A percentile compares a stretch with the other conserved stretches of the same genome.
phyloP scores from a whole-genome alignment of 176 grass and related monocot species.

The Rhynchospora tenuis region DNA sequence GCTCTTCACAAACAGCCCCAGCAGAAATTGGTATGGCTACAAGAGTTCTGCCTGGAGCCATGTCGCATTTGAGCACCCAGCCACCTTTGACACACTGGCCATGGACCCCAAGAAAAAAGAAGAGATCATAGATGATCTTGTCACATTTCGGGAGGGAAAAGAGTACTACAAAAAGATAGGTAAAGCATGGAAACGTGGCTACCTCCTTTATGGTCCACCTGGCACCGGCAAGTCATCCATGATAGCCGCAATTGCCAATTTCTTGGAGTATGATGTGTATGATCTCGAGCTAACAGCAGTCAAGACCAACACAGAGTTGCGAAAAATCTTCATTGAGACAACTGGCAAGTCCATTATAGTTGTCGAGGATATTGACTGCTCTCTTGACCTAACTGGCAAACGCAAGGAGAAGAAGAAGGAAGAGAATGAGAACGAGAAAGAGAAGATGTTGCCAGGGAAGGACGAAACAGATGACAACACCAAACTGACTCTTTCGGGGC shows the following conservation, averaged over 20 bases:
- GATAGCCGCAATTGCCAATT: conserved; percentile 72
- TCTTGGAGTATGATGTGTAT: conserved; percentile 61
- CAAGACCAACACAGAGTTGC: conserved; percentile 60
- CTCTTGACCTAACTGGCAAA: conserved; percentile 54
- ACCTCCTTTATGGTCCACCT: conserved; percentile 32
- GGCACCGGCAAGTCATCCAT: conserved; percentile 83
- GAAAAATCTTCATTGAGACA: conserved; percentile 74
- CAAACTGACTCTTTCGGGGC: conserved; percentile 37
- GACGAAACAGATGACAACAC: background rate
- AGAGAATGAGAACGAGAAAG: background rate
- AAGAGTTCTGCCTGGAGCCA: conserved; percentile 36
- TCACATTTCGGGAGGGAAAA: conserved; percentile 41
- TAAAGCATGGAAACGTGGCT: conserved; percentile 60
- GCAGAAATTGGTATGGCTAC: conserved; percentile 7
- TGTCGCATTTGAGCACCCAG: conserved; percentile 60
- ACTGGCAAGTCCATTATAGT: conserved; percentile 67
- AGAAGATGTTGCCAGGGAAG: background rate
- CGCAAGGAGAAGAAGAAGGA: conserved; percentile 38
- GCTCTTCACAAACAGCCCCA: conserved; percentile 69
- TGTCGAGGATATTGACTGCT: conserved; percentile 69
- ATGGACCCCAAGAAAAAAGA: conserved; percentile 49
- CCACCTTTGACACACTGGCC: conserved; percentile 50
- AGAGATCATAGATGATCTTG: conserved; percentile 44
- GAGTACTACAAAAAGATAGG: conserved; percentile 58
- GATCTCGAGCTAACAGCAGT: conserved; percentile 58